A percentile compares a stretch with the other conserved stretches of the same genome.
These are phyloP conservation scores for Danielozyma ontarioensis DNA, from an alignment of 805 yeast genomes.

Conservation along the genomic window DNA sequence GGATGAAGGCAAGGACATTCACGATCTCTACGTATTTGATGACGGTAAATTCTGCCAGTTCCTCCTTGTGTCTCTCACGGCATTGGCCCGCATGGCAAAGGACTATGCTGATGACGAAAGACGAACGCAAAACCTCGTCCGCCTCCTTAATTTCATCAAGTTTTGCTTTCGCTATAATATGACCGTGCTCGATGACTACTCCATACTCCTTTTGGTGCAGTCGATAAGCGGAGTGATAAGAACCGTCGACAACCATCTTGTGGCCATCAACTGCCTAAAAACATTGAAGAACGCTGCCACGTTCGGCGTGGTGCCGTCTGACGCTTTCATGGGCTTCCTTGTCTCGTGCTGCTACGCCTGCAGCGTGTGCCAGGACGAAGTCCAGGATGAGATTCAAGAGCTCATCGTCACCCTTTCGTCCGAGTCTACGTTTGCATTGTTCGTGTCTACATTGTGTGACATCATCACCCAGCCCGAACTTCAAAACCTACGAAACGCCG, in stretches of 20 bases:
- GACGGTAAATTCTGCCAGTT: conserved; percentile 17
- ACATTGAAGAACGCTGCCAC: conserved; percentile 40
- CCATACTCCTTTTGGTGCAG: conserved; percentile 25
- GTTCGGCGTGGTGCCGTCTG: conserved; percentile 43
- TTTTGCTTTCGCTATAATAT: conserved; percentile 47
- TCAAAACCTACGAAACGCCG: conserved; percentile 5
- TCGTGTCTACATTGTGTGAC: conserved; percentile 14
- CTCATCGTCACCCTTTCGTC: conserved; percentile 32
- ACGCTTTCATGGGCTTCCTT: conserved; percentile 30
- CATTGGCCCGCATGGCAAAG: conserved; percentile 8
- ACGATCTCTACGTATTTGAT: conserved; percentile 46
- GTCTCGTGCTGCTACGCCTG: conserved; percentile 44
- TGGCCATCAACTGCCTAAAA: conserved; percentile 34
- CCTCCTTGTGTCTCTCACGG: conserved; percentile 5
- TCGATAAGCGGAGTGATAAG: no score
- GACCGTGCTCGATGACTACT: conserved; percentile 36
- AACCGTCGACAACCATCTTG: no score
- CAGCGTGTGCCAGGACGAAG: conserved; percentile 23
- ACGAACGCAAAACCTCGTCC: conserved; percentile 10
- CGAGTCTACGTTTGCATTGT: conserved; percentile 29
- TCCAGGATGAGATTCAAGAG: conserved; percentile 32
- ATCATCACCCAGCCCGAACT: conserved; percentile 18
- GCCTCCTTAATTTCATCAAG: conserved; percentile 28
- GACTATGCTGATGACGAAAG: conserved; percentile 3
- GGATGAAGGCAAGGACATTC: conserved; percentile 47